phyloP scores from a whole-genome alignment of 495 filamentous ascomycete genomes.

The Parathielavia appendiculata region DNA sequence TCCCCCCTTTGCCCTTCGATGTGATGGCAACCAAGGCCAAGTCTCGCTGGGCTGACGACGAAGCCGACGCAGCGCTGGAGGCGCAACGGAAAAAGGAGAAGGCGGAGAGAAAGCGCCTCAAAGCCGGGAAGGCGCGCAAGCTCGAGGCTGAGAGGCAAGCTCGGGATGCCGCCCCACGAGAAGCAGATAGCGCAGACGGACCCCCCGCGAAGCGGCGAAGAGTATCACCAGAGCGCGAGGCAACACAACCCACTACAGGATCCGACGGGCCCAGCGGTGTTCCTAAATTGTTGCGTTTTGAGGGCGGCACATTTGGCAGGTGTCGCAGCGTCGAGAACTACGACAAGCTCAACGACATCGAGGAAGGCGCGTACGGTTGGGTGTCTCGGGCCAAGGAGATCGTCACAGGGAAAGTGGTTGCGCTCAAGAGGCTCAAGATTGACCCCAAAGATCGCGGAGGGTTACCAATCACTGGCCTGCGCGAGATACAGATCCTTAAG shows the following conservation, averaged over 20 bases:
- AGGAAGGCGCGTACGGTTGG: conserved; percentile 94
- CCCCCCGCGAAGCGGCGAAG: conserved; percentile 55
- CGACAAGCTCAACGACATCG: conserved; percentile 90
- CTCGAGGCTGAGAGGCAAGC: conserved; percentile 55
- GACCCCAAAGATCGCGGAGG: conserved; percentile 71
- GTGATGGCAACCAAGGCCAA: conserved; percentile 59
- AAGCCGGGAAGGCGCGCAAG: conserved; percentile 77
- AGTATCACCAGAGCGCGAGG: conserved; percentile 40
- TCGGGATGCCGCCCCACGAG: conserved; percentile 25
- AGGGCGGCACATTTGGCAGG: conserved; percentile 58
- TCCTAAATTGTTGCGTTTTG: conserved; percentile 62
- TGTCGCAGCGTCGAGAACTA: conserved; percentile 84
- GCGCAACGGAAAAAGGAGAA: conserved; percentile 77
- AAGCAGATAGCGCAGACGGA: conserved; percentile 27
- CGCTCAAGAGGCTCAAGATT: conserved; percentile 92
- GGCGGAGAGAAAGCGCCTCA: conserved; percentile 80
- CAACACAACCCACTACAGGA: conserved; percentile 9
- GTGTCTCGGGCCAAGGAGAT: conserved; percentile 81
- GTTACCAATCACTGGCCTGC: conserved; percentile 84
- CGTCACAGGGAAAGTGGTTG: conserved; percentile 78
- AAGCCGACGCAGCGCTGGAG: conserved; percentile 66
- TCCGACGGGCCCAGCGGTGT: conserved; percentile 16
- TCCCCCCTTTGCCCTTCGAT: conserved; percentile 12
- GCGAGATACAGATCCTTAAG: conserved; percentile 68
- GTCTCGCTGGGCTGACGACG: conserved; percentile 84